Evolutionary conservation across 192 early-diverging fungal species (phyloP), one percentile per base, ranked within the genome.

Genomic region (Coemansia sp.): DNA sequence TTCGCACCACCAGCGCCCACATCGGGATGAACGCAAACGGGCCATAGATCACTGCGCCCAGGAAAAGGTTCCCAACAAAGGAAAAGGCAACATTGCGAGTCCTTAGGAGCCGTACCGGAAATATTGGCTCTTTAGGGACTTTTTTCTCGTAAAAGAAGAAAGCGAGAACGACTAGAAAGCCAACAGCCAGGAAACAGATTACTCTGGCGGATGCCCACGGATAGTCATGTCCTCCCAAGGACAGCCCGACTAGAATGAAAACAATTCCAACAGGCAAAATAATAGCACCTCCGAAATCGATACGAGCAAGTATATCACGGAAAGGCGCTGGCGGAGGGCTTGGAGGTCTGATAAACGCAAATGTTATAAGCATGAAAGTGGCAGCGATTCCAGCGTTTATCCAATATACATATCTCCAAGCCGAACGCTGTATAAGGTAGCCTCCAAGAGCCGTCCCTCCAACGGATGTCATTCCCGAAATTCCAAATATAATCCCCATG

Each of bases 181-280:
- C 72, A 40, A 61, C 50, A 10, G 68, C 64, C 28, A 85, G 36
- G 25, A 68, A 75, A 28, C 72, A 68, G 3, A 82, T 41, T 0
- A 85, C 82, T 22, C 81, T 66, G 1, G 87, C 75, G 30, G 82
- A 83, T 27, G 61, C 64, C 94, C 92, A 96, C 0, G 74, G 78
- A 78, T 90, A 88, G 3, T 79, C 80, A 55, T 82, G 76, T 3
- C 94, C 94, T 40, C 90, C 94, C 77, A 88, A 87, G n/a, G 91
- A 78, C 27, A 91, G 81, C 1, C 92, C 92, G 10, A 91, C 61
- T 7, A 94, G 75, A 31, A 97, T 66, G 9, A 79, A 79, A 17
- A 86, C 65, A 25, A 89, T 84, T 29, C 82, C 79, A 23, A 65
- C 50, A 61, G 87, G 71, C 44, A 92, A 72, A 0, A 84, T 28